These are phyloP conservation scores for Lichtheimia hyalospora DNA, from an alignment of 371 early-diverging fungal genomes.

Conservation along the genomic window DNA sequence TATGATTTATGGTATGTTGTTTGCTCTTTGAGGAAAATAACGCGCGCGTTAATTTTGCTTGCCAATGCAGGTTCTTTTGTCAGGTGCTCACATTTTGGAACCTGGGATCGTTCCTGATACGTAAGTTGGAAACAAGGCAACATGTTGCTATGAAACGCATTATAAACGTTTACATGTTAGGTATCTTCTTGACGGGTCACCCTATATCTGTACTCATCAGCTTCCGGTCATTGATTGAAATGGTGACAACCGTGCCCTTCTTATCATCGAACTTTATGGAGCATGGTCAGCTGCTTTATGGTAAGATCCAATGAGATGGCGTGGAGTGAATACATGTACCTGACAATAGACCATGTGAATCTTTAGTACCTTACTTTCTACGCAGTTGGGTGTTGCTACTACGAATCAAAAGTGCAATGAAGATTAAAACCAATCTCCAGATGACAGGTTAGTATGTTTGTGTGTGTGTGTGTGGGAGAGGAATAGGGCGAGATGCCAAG, in stretches of 20 bases:
- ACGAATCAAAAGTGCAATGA: conserved; percentile 58
- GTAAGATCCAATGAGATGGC: conserved; percentile 16
- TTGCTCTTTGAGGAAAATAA: neutral
- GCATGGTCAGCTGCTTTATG: conserved; percentile 56
- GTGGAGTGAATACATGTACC: neutral
- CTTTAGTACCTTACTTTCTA: conserved; percentile 66
- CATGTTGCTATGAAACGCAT: no score
- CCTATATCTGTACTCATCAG: conserved; percentile 42
- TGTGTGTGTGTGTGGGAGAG: neutral
- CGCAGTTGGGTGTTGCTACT: conserved; percentile 59
- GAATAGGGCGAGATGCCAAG: no score
- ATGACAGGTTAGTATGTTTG: conserved; percentile 33
- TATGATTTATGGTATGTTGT: conserved; percentile 46
- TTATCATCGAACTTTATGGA: conserved; percentile 49
- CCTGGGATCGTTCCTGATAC: conserved; percentile 42
- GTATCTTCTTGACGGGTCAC: conserved; percentile 29
- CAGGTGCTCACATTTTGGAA: conserved; percentile 47
- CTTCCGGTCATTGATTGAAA: conserved; percentile 52
- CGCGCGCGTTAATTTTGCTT: conserved; percentile 10
- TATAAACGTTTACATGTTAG: conserved; percentile 1
- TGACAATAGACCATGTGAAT: neutral
- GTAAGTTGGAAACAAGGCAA: conserved; percentile 13
- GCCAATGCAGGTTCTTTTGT: conserved; percentile 37
- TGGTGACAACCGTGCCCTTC: conserved; percentile 55
- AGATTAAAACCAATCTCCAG: conserved; percentile 56